Evolutionary conservation across 202 grass and related monocot genomes (phyloP).

Genomic region (Musa balbisiana): DNA sequence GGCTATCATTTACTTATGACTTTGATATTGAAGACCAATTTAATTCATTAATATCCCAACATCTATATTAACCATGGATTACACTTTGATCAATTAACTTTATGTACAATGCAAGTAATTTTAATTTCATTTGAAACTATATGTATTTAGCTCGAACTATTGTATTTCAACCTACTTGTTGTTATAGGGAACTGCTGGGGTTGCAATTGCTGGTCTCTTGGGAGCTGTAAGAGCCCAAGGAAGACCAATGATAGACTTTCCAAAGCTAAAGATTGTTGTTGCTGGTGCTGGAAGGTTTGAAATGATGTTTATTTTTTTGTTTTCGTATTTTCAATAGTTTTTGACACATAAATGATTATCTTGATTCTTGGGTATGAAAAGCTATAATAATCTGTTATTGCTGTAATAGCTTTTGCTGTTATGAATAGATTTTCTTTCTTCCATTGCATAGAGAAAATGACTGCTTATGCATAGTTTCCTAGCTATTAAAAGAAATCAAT

Average conservation of each 20-base stretch:
- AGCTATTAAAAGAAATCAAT: too few species aligned
- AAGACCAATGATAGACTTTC: slow-evolving; percentile 91
- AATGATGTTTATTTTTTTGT: background rate
- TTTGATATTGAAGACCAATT: too few species aligned
- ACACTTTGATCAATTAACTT: background rate
- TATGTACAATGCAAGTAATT: background rate
- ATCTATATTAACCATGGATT: too few species aligned
- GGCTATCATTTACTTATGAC: too few species aligned
- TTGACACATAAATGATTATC: background rate
- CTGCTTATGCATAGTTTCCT: too few species aligned
- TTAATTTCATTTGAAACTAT: background rate
- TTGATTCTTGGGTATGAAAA: slow-evolving; percentile 13
- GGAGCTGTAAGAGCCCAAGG: slow-evolving; percentile 96
- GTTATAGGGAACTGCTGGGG: slow-evolving; percentile 85
- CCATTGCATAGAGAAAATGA: too few species aligned
- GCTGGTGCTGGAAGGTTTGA: slow-evolving; percentile 88
- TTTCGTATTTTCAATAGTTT: too few species aligned
- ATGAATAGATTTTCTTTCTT: too few species aligned
- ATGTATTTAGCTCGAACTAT: background rate
- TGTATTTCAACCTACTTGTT: background rate
- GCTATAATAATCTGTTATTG: too few species aligned
- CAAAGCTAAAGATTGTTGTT: slow-evolving; percentile 98
- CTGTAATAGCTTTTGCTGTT: too few species aligned
- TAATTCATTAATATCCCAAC: too few species aligned
- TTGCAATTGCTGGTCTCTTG: slow-evolving; percentile 97